Percentiles rank a stretch among this genome's conserved stretches.
Evolutionary conservation across 768 basidiomycete species (phyloP).

Genomic region (Gloeopeniophorella convolvens): DNA sequence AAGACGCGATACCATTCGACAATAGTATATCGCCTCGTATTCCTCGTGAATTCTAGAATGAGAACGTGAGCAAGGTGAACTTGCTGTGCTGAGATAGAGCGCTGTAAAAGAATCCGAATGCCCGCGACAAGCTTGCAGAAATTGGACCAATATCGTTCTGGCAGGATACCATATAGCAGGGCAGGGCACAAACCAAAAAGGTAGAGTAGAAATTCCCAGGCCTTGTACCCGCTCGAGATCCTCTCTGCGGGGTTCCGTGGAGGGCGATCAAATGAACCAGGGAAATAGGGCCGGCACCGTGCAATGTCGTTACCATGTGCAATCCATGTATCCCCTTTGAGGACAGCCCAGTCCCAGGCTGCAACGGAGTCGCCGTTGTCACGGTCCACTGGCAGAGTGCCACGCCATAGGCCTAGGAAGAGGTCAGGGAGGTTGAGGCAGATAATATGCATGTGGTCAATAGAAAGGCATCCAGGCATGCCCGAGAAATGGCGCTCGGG

Average conservation of each 20-base stretch:
- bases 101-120: conserved; percentile 23
- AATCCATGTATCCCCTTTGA: conserved; percentile 27
- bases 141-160: conserved; percentile 23
- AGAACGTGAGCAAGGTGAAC: conserved; percentile 23
- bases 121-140: conserved; percentile 26
- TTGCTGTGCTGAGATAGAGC: conserved; percentile 8
- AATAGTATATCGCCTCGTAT: conserved; percentile 26
- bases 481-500: conserved; percentile 17
- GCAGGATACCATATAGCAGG: conserved; percentile 24
- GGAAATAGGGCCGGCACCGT: conserved; percentile 31
- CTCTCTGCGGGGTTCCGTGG: conserved; percentile 38
- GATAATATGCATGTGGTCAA: conserved; percentile 36
- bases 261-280: conserved; percentile 36
- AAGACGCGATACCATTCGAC: conserved; percentile 15
- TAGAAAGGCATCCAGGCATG: conserved; percentile 28
- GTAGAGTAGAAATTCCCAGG: conserved; percentile 24
- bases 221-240: conserved; percentile 31
- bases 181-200: conserved; percentile 24
- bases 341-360: conserved; percentile 30
- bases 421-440: conserved; percentile 34
- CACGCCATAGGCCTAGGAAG: conserved; percentile 29
- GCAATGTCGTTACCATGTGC: conserved; percentile 33
- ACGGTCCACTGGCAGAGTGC: conserved; percentile 24
- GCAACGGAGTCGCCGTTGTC: conserved; percentile 21
- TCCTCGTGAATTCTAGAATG: conserved; percentile 27